Evolutionary conservation across 2,329 filamentous ascomycete species (phyloP).

Genomic region (Basipetospora chlamydospora): DNA sequence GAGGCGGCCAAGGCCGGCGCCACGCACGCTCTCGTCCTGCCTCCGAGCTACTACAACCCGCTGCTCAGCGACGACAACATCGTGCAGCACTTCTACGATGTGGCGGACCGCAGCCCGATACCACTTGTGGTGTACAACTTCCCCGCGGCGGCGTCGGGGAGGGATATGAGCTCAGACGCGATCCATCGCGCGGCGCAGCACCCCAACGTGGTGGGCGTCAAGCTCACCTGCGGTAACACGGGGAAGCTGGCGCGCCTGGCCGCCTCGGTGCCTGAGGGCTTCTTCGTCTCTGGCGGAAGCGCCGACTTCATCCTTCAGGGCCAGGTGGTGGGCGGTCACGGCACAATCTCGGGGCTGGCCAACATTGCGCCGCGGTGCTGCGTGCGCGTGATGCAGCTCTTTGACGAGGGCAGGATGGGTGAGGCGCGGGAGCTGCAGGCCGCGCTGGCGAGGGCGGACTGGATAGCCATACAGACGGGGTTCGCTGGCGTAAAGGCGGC

Average conservation of each 20-base stretch:
- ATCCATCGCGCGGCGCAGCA: conserved; percentile 36
- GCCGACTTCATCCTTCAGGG: conserved; percentile 27
- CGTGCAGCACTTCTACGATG: conserved; percentile 45
- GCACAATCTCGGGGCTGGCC: conserved; percentile 25
- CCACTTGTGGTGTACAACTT: conserved; percentile 52
- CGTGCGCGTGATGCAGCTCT: conserved; percentile 19
- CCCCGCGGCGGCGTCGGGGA: conserved; percentile 39
- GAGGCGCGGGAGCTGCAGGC: conserved; percentile 23
- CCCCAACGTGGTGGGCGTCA: conserved; percentile 47
- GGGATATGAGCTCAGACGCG: conserved; percentile 42
- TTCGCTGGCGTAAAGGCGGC: conserved; percentile 34
- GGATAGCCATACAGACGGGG: conserved; percentile 32
- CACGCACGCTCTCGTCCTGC: conserved; percentile 62
- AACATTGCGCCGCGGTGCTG: conserved; percentile 25
- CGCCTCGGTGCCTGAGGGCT: conserved; percentile 19
- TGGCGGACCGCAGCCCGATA: conserved; percentile 42
- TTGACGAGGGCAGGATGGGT: conserved; percentile 16
- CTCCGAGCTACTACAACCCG: conserved; percentile 60
- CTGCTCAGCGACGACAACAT: conserved; percentile 41
- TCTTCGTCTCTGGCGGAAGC: conserved; percentile 27
- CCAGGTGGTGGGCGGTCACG: conserved; percentile 23
- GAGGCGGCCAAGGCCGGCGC: conserved; percentile 57
- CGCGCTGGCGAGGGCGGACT: conserved; percentile 27
- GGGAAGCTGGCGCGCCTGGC: conserved; percentile 40
- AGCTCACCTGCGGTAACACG: conserved; percentile 50